These are phyloP conservation scores for Nitzschia sp. DNA, from an alignment of 108 stramenopile species.

Conservation along the genomic window DNA sequence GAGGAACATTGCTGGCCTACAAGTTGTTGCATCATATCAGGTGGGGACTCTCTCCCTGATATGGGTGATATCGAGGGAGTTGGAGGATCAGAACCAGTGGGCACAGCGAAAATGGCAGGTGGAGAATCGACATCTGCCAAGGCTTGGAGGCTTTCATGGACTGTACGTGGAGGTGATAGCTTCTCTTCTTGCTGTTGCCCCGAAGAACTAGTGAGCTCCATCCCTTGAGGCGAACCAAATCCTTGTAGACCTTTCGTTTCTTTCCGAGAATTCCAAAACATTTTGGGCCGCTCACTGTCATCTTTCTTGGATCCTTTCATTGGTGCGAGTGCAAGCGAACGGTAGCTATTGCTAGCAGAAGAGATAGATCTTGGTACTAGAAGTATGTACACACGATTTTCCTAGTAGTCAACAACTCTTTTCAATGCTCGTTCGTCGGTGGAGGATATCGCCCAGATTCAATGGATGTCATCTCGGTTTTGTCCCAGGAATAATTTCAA, in stretches of 20 bases:
- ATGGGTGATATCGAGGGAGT: not conserved
- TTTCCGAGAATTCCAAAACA: not conserved
- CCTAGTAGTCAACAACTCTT: no score
- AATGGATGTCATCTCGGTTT: no score
- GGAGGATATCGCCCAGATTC: no score
- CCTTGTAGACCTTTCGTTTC: conserved; percentile 20
- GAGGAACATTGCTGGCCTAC: not conserved
- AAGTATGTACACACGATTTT: no score
- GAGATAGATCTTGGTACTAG: not conserved
- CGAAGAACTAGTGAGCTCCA: conserved; percentile 28
- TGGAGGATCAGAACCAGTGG: not conserved
- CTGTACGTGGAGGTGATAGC: not conserved
- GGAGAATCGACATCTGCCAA: conserved; percentile 9
- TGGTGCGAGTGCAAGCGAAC: not conserved
- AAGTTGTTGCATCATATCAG: conserved; percentile 5
- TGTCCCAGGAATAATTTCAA: no score
- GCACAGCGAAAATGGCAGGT: not conserved
- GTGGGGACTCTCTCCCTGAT: conserved; percentile 1
- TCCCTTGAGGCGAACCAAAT: conserved; percentile 35
- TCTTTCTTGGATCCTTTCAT: not conserved
- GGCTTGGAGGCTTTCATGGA: not conserved
- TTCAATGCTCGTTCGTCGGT: no score
- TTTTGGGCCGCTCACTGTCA: not conserved
- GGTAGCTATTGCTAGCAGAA: not conserved
- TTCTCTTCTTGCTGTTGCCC: conserved; percentile 1